These are phyloP conservation scores for Trichoderma polysporum DNA, from an alignment of 2,329 filamentous ascomycete genomes.

Conservation along the genomic window DNA sequence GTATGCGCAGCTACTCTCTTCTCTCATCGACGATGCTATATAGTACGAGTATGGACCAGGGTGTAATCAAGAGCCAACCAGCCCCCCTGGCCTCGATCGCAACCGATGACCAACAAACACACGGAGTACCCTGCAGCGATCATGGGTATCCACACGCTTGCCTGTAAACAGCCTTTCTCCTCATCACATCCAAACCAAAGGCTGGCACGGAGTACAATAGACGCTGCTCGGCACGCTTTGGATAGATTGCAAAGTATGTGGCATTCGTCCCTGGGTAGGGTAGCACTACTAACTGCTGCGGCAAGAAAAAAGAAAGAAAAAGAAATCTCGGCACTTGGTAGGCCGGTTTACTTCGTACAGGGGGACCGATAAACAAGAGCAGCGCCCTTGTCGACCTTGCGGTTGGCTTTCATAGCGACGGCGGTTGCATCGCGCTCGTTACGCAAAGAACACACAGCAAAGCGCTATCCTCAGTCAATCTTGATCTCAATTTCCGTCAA, in stretches of 20 bases:
- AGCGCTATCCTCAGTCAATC: not conserved
- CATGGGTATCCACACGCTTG: conserved; percentile 4
- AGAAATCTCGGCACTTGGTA: not conserved
- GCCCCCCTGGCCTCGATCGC: not conserved
- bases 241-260: not conserved
- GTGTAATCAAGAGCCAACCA: not conserved
- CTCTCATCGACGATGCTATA: not conserved
- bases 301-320: not conserved
- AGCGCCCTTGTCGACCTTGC: not conserved
- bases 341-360: not conserved
- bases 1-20: not conserved
- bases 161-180: not conserved
- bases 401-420: not conserved
- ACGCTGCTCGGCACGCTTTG: conserved; percentile 1
- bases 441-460: not conserved
- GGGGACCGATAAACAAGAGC: not conserved
- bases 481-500: conserved; percentile 16
- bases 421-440: conserved; percentile 8
- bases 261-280: not conserved
- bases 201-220: not conserved
- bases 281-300: not conserved
- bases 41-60: not conserved
- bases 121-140: conserved; percentile 14
- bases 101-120: not conserved
- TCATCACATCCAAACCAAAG: not conserved